These are phyloP conservation scores for Tylopilus orsonianus DNA, from an alignment of 1,284 basidiomycete species.

Conservation along the genomic window DNA sequence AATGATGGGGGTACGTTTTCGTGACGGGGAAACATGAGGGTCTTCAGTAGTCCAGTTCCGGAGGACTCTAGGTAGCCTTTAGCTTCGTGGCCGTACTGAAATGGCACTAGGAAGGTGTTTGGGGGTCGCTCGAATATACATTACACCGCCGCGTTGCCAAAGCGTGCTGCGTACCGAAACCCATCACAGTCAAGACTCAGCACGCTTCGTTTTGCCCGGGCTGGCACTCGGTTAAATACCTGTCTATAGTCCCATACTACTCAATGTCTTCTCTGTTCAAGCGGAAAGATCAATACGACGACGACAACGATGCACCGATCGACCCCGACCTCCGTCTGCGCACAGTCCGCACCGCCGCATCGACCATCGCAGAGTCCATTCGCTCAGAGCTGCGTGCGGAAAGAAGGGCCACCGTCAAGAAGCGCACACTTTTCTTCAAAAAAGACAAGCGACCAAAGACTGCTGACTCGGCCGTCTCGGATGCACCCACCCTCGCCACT, in stretches of 20 bases:
- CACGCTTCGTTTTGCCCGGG: too few species aligned
- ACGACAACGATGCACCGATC: slow-evolving; percentile 56
- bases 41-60: too few species aligned
- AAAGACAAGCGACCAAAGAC: slow-evolving; percentile 47
- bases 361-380: slow-evolving; percentile 84
- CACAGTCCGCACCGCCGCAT: slow-evolving; percentile 86
- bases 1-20: too few species aligned
- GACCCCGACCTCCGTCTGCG: slow-evolving; percentile 85
- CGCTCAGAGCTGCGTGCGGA: slow-evolving; percentile 74
- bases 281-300: slow-evolving; percentile 43
- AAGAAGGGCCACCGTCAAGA: slow-evolving; percentile 54
- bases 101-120: too few species aligned
- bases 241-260: slow-evolving; percentile 5
- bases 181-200: too few species aligned
- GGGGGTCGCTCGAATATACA: too few species aligned
- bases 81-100: too few species aligned
- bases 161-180: too few species aligned
- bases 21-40: too few species aligned
- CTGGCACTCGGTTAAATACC: too few species aligned
- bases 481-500: slow-evolving; percentile 11
- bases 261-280: slow-evolving; percentile 35
- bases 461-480: slow-evolving; percentile 26
- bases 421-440: slow-evolving; percentile 61
- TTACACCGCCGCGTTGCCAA: too few species aligned
- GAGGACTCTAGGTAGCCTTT: too few species aligned